Percentiles rank a stretch among this genome's conserved stretches.
These are phyloP conservation scores for Cyclostephanos invisitatus DNA, from an alignment of 108 stramenopile species.

Conservation along the genomic window DNA sequence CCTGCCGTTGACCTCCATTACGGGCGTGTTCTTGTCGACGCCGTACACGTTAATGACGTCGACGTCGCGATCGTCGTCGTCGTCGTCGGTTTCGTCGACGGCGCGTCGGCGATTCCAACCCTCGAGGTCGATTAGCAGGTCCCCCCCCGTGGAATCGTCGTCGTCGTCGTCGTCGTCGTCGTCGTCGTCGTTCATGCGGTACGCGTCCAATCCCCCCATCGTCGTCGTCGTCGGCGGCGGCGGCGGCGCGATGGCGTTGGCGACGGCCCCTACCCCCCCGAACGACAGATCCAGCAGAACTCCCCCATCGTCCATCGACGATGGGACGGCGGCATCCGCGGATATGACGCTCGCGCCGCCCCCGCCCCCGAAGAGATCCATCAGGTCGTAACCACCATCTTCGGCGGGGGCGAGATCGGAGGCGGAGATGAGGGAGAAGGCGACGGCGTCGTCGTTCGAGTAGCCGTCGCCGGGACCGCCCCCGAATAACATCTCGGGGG, in stretches of 20 bases:
- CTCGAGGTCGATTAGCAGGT: conserved; percentile 34
- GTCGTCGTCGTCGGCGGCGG: neutral
- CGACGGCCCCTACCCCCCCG: neutral
- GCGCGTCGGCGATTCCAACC: conserved; percentile 30
- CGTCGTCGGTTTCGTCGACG: conserved; percentile 7
- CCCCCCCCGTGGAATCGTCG: conserved; percentile 6
- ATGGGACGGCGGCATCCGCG: too few relatives aligned
- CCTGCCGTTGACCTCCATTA: neutral
- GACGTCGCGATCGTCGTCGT: conserved; percentile 12
- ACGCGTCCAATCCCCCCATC: neutral
- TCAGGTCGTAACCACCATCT: neutral
- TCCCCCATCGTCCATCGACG: too few relatives aligned
- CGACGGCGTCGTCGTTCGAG: too few relatives aligned
- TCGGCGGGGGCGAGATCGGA: neutral
- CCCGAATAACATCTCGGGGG: neutral
- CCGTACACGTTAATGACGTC: neutral
- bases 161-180: conserved; percentile 16
- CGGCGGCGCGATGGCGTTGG: neutral
- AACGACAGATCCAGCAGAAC: too few relatives aligned
- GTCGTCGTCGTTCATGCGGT: neutral
- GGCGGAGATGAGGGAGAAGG: neutral
- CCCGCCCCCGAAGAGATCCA: too few relatives aligned
- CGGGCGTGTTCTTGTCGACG: conserved; percentile 6
- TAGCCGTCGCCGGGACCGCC: conserved; percentile 4
- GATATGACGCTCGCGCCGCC: too few relatives aligned